Evolutionary conservation across 768 basidiomycete genomes (phyloP), one percentile per base, ranked within the genome.

Genomic region (Cyclocybe aegerita): DNA sequence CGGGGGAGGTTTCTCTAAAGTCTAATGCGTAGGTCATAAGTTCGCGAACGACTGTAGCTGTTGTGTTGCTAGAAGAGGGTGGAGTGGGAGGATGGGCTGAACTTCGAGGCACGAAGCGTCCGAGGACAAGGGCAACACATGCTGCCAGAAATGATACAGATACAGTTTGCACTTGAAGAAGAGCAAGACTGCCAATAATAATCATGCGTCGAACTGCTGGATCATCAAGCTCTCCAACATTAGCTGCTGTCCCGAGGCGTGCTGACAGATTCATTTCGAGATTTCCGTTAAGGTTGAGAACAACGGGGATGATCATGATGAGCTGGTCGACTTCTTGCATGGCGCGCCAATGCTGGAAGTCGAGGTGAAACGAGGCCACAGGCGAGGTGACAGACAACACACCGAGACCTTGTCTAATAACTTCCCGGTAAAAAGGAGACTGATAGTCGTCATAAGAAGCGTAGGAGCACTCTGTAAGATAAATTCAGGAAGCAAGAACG

Each of bases 191-290:
- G 37, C 94, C 94, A 2, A 82, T 51, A 32, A 99, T 77, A 53
- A 96, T 81, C 2, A 72, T 65, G 4, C 81, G 78, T 3, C 91
- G 82, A 7, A 72, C 74, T 2, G 65, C 58, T 0, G 83, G 82
- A 32, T 85, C 79, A 64, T 98, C 93, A 4, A 99, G 83, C 53
- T 93, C 84, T 39, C 96, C 96, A 44, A 95, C 86, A 58, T 98
- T 97, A 4, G 95, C 90, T 1, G 94, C 88, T 0, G 97, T 99
- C 1, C 90, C 88, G n/a, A 99, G 78, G 10, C 96, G 82, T 0
- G 97, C 93, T 3, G 94, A 95, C 6, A 99, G 84, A 57, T 97
- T 98, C 96, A 98, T 98, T 69, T 98, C 97, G 34, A 98, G 80
- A 62, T 99, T 93, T n/a, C 96, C 97, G 61, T 97, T 98, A 49